Evolutionary conservation across 768 basidiomycete genomes (phyloP).

Genomic region (Serpula lacrymans): DNA sequence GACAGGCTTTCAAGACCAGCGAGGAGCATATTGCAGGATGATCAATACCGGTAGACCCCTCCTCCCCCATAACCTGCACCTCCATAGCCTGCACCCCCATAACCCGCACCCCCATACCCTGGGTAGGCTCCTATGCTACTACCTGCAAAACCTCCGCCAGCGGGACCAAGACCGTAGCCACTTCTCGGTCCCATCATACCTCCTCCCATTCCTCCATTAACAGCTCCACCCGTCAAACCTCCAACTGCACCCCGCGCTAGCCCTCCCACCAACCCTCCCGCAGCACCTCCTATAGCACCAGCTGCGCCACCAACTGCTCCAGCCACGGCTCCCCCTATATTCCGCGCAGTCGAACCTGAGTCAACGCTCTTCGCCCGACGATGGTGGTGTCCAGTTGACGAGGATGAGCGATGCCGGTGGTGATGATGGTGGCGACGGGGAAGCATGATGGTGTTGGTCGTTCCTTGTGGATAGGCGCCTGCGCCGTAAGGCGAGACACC

Average conservation of each 20-base stretch:
- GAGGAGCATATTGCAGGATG: too few species aligned
- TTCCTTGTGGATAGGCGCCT: constrained; percentile 1
- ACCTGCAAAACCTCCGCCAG: not conserved
- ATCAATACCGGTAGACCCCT: constrained; percentile 4
- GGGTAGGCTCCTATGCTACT: not conserved
- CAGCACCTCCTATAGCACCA: constrained; percentile 3
- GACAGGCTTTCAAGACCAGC: too few species aligned
- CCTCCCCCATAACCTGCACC: constrained; percentile 2
- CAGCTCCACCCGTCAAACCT: not conserved
- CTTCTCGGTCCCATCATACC: too few species aligned
- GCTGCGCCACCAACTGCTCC: constrained; percentile 2
- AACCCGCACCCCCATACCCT: not conserved
- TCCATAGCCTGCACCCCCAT: not conserved
- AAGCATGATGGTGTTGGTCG: constrained; percentile 6
- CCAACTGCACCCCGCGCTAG: constrained; percentile 2
- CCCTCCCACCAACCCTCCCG: constrained; percentile 5
- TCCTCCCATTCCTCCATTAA: too few species aligned
- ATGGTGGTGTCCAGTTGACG: not conserved
- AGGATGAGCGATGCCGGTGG: constrained; percentile 1
- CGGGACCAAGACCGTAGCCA: too few species aligned
- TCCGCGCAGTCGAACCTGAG: not conserved
- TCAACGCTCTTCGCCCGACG: constrained; percentile 6
- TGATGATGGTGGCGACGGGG: constrained; percentile 4
- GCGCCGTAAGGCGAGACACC: not conserved
- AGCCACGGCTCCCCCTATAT: not conserved